Conservation (phyloP, 495 filamentous ascomycete species). For the Trichoderma orchidacearum region DNA sequence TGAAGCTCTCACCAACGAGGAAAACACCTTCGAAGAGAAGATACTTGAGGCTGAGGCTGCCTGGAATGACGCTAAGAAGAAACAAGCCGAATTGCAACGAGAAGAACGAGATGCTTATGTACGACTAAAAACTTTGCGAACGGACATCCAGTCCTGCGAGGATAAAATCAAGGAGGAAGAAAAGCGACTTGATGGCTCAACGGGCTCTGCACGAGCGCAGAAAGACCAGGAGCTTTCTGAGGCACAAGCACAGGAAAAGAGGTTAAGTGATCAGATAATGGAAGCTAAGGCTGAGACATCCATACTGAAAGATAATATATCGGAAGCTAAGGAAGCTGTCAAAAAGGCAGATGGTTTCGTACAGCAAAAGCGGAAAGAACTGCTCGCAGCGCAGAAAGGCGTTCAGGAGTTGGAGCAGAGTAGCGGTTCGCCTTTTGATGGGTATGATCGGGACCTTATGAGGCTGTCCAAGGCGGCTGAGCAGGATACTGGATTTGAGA, state of each 20-base stretch:
- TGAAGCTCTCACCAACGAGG: conserved; percentile 13
- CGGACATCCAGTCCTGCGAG: conserved; percentile 21
- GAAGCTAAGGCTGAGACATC: conserved; percentile 17
- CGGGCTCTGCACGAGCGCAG: conserved; percentile 30
- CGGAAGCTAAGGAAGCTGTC: conserved; percentile 28
- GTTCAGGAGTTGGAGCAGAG: conserved; percentile 16
- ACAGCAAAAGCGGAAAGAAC: conserved; percentile 30
- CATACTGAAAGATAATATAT: conserved; percentile 15
- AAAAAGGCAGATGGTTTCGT: conserved; percentile 20
- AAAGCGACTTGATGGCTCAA: conserved; percentile 35
- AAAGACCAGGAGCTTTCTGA: conserved; percentile 27
- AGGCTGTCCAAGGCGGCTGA: conserved; percentile 52
- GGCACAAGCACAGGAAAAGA: conserved; percentile 34
- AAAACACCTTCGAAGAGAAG: conserved; percentile 22
- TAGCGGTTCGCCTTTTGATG: conserved; percentile 19
- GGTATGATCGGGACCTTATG: conserved; percentile 49
- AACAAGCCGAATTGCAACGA: conserved; percentile 18
- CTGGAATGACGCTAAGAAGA: conserved; percentile 15
- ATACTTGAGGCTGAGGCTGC: conserved; percentile 20
- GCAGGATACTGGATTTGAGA: conserved; percentile 47
- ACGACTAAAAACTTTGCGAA: conserved; percentile 17
- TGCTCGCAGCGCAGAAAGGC: conserved; percentile 30
- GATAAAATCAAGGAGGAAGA: conserved; percentile 27
- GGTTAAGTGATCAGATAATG: conserved; percentile 21
- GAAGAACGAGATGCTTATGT: conserved; percentile 34